Evolutionary conservation across 2,329 filamentous ascomycete genomes (phyloP).

Genomic region (Chaetomiaceae sp.): DNA sequence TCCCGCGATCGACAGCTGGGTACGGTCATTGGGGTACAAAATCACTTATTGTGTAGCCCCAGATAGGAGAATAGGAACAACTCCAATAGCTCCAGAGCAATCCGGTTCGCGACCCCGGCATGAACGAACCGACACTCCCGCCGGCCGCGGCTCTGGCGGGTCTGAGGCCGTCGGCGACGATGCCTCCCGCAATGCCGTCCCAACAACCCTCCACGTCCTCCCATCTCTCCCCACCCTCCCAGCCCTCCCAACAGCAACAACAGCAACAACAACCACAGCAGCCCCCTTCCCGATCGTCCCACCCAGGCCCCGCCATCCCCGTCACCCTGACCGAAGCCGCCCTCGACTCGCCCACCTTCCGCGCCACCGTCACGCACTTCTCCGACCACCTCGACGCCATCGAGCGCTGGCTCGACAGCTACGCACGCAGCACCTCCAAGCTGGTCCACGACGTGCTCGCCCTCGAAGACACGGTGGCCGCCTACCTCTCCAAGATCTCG

Average conservation of each 20-base stretch:
- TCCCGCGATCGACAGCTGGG: no score
- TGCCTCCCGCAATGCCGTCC: slow-evolving; percentile 7
- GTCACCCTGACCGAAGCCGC: slow-evolving; percentile 91
- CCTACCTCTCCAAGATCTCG: slow-evolving; percentile 70
- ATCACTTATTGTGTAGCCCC: no score
- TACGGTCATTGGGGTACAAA: no score
- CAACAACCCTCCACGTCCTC: slow-evolving; percentile 1
- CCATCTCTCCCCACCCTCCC: slow-evolving; percentile 6
- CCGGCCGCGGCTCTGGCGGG: slow-evolving; percentile 13
- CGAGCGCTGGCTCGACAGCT: slow-evolving; percentile 80
- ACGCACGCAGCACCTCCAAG: slow-evolving; percentile 49
- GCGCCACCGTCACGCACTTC: slow-evolving; percentile 80
- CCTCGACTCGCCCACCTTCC: slow-evolving; percentile 93
- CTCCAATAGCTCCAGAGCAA: no score
- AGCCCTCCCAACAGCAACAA: neutral
- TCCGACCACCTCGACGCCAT: slow-evolving; percentile 85
- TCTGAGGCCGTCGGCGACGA: slow-evolving; percentile 7
- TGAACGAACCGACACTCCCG: slow-evolving; percentile 18
- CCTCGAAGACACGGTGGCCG: slow-evolving; percentile 74
- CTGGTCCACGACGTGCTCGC: slow-evolving; percentile 59
- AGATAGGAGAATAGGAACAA: no score
- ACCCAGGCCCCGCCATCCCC: slow-evolving; percentile 50
- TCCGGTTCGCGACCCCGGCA: neutral
- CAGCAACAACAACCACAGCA: slow-evolving; percentile 11
- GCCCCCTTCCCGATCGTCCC: slow-evolving; percentile 14